Base-by-base conservation (phyloP, 371 early-diverging fungal genomes). In the Apophysomyces trapeziformis region DNA sequence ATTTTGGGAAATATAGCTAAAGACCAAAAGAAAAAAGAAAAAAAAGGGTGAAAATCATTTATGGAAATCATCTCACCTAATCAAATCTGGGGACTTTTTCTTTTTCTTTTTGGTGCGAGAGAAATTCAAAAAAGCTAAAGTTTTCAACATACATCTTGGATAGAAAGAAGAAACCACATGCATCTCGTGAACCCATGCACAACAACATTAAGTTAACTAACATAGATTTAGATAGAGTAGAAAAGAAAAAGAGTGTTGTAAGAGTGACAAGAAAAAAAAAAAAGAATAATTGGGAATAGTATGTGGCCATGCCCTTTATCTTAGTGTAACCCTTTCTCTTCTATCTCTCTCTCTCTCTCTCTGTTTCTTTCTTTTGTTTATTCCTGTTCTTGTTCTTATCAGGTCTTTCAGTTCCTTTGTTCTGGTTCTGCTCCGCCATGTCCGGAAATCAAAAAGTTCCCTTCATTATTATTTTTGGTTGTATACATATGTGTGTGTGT, bases 41-140 rank as follows among this genome's bases (percentile, higher is more conserved):
- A 50, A 50, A 50, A 50, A 50, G 54, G 54, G 54, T 50, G 16
- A 50, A 5, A 8, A 5, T 50, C 21, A 7, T 50, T 18, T 50
- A 21, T 50, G 54, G 54, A 50, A 50, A 50, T 21, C 16, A 50
- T 21, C 54, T 50, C 54, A 50, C 54, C 54, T 50, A 50, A 50
- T 50, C 54, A 50, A 50, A 16, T 18, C 21, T n/a, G 54, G 32
- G 26, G 46, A 6, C 43, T 4, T 12, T 16, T 45, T 45, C 1
- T 13, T 45, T 45, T 45, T 45, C 5, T 18, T 50, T 21, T 50
- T 50, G 18, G 18, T n/a, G 32, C 2, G 32, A 26, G 32, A 26
- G 26, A 26, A 26, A 26, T 26, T 26, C 26, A 26, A 26, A 1
- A 26, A 26, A 26, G 32, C 32, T 26, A 26, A 26, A 26, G 1